These are phyloP conservation scores for Coccinonectria pachysandricola DNA, from an alignment of 2,329 filamentous ascomycete species.

Conservation along the genomic window DNA sequence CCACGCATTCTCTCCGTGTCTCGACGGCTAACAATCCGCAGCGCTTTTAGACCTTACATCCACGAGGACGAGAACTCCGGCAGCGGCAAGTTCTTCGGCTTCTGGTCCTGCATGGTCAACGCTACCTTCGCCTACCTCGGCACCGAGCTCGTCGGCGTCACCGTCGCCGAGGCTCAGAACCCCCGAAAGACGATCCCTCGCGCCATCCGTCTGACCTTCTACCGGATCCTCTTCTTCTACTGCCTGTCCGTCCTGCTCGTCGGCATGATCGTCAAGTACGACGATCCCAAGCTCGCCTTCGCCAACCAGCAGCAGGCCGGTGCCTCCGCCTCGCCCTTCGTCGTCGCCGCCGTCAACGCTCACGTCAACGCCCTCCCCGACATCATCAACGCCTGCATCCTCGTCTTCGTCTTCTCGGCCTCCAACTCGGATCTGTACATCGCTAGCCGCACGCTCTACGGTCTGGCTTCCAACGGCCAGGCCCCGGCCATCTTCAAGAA, in stretches of 20 bases:
- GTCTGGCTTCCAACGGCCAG: conserved; percentile 59
- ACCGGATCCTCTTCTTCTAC: conserved; percentile 75
- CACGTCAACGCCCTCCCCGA: conserved; percentile 52
- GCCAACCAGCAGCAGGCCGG: conserved; percentile 33
- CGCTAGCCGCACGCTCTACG: conserved; percentile 62
- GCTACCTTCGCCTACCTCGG: conserved; percentile 73
- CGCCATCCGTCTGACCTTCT: conserved; percentile 73
- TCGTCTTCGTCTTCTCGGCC: conserved; percentile 67
- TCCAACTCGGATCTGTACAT: conserved; percentile 72
- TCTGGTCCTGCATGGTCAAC: conserved; percentile 64
- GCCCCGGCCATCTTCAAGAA: conserved; percentile 62
- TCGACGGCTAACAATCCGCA: conserved; percentile 3
- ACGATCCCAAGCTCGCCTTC: conserved; percentile 49
- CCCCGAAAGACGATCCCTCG: conserved; percentile 66
- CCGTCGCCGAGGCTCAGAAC: conserved; percentile 70
- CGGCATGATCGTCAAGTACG: conserved; percentile 67
- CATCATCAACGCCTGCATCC: conserved; percentile 64
- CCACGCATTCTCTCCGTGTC: rapidly evolving
- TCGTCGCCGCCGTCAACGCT: conserved; percentile 58
- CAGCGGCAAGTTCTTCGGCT: conserved; percentile 45
- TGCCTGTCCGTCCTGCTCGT: conserved; percentile 62
- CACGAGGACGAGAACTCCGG: too few species aligned
- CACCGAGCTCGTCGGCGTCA: conserved; percentile 68
- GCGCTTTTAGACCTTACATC: conserved; percentile 27
- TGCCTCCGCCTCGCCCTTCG: conserved; percentile 55